A percentile compares a stretch with the other conserved stretches of the same genome.
Conservation (phyloP, 164 flowering plant species). For the Magnolia officinalis region DNA sequence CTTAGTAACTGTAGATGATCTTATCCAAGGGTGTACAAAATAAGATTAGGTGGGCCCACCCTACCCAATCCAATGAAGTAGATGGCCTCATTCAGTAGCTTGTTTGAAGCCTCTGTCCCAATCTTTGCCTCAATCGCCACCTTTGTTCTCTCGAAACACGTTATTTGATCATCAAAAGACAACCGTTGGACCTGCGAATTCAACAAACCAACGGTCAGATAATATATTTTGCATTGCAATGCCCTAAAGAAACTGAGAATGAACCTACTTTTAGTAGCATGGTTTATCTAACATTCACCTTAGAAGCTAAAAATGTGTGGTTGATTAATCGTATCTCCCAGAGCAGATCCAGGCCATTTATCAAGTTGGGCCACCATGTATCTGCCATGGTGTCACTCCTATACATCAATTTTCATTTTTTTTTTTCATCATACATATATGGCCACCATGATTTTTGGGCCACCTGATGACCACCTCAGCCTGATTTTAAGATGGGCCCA, state of each 20-base stretch:
- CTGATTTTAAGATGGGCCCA: too few species aligned
- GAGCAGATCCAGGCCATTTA: too few species aligned
- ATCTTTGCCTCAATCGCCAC: constrained; percentile 44
- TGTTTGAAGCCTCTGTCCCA: constrained; percentile 52
- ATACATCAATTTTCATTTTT: too few species aligned
- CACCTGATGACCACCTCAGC: too few species aligned
- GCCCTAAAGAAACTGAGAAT: neutral
- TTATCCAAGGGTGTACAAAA: neutral
- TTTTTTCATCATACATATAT: too few species aligned
- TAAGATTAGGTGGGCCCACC: neutral
- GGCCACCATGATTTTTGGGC: too few species aligned
- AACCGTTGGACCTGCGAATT: constrained; percentile 59
- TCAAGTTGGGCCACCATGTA: too few species aligned
- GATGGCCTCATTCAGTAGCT: constrained; percentile 48
- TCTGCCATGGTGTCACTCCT: too few species aligned
- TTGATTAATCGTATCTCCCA: too few species aligned
- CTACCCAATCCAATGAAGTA: constrained; percentile 76
- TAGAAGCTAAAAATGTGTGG: too few species aligned
- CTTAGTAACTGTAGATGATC: neutral
- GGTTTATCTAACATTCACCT: neutral
- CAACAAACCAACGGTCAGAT: neutral
- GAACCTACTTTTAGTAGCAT: neutral
- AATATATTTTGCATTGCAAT: neutral
- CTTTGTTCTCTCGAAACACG: constrained; percentile 44
- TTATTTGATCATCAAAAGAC: constrained; percentile 72